These are phyloP conservation scores for Suillus bovinus DNA, from an alignment of 768 basidiomycete species.

Conservation along the genomic window DNA sequence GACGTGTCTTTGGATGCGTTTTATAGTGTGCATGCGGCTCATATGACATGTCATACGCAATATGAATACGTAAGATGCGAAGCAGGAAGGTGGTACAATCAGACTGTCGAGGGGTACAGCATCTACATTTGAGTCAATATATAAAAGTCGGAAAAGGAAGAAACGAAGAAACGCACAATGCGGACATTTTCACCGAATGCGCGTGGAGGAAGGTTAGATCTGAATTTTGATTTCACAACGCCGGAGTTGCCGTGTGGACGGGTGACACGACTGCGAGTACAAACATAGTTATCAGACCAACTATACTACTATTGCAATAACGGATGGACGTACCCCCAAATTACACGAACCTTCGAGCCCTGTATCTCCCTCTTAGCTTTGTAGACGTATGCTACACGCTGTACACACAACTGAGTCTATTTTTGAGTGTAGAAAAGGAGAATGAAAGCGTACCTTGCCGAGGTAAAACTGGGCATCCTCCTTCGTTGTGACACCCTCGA, in stretches of 20 bases:
- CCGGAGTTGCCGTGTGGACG: slow-evolving; percentile 94
- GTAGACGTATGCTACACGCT: slow-evolving; percentile 99
- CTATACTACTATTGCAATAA: background rate
- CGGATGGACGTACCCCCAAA: slow-evolving; percentile 83
- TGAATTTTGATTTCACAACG: slow-evolving; percentile 97
- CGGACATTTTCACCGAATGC: slow-evolving; percentile 92
- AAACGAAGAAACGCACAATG: slow-evolving; percentile 59
- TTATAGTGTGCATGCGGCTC: slow-evolving; percentile 20
- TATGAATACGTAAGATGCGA: slow-evolving; percentile 25
- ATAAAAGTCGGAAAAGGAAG: slow-evolving; percentile 2
- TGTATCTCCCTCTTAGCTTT: slow-evolving; percentile 92
- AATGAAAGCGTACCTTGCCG: slow-evolving; percentile 75
- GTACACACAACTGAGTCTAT: slow-evolving; percentile 11
- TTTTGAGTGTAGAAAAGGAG: background rate
- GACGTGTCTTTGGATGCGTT: background rate
- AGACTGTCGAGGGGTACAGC: slow-evolving; percentile 90
- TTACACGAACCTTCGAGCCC: slow-evolving; percentile 95
- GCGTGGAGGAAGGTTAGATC: slow-evolving; percentile 90
- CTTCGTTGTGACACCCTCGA: slow-evolving; percentile 93
- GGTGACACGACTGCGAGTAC: slow-evolving; percentile 70
- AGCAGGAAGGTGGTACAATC: slow-evolving; percentile 32
- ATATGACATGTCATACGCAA: slow-evolving; percentile 22
- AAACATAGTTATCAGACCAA: slow-evolving; percentile 4
- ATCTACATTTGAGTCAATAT: slow-evolving; percentile 49
- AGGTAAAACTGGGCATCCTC: slow-evolving; percentile 98